Base-by-base conservation (phyloP, 1,284 basidiomycete species). In the Ustilago sp. region DNA sequence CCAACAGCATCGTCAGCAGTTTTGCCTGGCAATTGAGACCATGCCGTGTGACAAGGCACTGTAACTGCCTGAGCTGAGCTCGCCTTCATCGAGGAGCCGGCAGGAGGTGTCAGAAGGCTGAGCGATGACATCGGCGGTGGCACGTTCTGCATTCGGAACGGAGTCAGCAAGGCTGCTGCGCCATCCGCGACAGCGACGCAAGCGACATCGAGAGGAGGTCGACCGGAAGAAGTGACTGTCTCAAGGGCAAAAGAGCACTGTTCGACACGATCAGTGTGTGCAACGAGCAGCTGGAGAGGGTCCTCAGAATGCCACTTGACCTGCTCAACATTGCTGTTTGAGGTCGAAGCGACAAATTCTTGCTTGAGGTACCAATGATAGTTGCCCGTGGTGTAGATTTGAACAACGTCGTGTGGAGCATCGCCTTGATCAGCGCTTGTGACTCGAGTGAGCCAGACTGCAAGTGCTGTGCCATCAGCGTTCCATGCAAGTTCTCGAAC, bases 351-450 rank as follows among this genome's bases (percentile, higher is more conserved):
- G 6, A 68, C 51, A 28, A 83, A 47, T 52, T 85, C 82, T 54
- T 84, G 80, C 73, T 84, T 85, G 53, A 85, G 77, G 53, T 85
- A 94, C 93, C 95, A 98, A 86, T 98, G 93, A 86, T 97, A 99
- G 86, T 99, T 99, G 55, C 93, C 92, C 31, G 90, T 94, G 0
- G 94, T 93, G 94, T 95, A 99, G 2, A 99, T 88, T 87, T 99
- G 97, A 23, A 99, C 77, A 17, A 63, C 67, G 38, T 62, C 58
- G 13, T n/a, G 32, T 15, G 38, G 55, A 12, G 56, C 28, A 7
- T 53, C 59, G 15, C 55, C 34, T 34, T 50, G n/a, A 8, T 56
- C 55, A n/a, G 51, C 19, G 6, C 8, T 34, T 2, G 38, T 63
- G 28, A 48, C 19, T 11, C 76, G 62, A 9, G 61, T 90, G 36